Percentiles rank a stretch among this genome's conserved stretches.
phyloP scores from a whole-genome alignment of 257 asterid genomes.

The Scutellaria minor region DNA sequence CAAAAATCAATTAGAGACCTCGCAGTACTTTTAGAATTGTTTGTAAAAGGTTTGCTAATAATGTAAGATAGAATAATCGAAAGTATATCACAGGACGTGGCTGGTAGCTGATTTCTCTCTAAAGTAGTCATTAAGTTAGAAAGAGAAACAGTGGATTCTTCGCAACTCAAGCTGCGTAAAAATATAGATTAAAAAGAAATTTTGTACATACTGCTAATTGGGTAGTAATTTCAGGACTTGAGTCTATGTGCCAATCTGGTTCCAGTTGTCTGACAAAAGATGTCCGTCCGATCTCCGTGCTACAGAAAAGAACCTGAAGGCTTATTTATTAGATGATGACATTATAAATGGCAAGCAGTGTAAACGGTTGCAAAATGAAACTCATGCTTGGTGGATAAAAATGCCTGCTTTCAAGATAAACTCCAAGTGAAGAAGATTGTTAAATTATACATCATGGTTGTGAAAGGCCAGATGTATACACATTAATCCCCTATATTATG shows the following conservation, averaged over 20 bases:
- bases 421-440: neutral
- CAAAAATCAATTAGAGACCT: neutral
- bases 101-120: neutral
- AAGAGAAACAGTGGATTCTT: neutral
- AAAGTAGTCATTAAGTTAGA: neutral
- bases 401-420: neutral
- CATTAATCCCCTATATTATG: neutral
- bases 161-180: neutral
- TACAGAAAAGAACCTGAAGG: conserved; percentile 95
- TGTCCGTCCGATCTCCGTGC: conserved; percentile 82
- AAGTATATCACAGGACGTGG: too few species aligned
- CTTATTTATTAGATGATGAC: conserved; percentile 16
- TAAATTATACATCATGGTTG: neutral
- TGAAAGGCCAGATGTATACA: neutral
- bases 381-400: neutral
- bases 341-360: neutral
- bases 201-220: conserved; percentile 77
- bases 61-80: too few species aligned
- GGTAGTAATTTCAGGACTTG: conserved; percentile 75
- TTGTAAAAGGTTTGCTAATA: too few species aligned
- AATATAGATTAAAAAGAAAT: conserved; percentile 10
- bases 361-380: conserved; percentile 3
- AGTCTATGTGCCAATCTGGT: conserved; percentile 99
- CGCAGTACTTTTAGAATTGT: neutral
- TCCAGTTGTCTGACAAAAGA: conserved; percentile 96